These are phyloP conservation scores for Senecio squalidus DNA, from an alignment of 140 eudicot genomes.

Conservation along the genomic window DNA sequence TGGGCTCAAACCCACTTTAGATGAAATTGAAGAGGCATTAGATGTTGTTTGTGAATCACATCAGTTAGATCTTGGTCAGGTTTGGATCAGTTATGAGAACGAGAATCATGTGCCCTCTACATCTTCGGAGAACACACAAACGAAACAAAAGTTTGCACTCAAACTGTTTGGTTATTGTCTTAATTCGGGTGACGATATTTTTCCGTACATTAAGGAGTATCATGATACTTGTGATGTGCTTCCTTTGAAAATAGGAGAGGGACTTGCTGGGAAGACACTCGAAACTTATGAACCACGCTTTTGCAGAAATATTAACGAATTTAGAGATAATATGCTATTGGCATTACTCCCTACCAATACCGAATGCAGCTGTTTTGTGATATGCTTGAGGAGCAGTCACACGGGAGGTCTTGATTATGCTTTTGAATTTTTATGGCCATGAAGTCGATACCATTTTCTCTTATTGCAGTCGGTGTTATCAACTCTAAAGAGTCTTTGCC, in stretches of 20 bases:
- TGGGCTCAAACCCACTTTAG: background rate
- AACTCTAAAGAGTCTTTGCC: too few relatives aligned
- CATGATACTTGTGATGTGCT: too few relatives aligned
- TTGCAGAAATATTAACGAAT: background rate
- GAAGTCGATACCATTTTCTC: background rate
- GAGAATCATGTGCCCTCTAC: background rate
- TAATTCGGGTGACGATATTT: background rate
- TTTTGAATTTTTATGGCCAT: background rate
- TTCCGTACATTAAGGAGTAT: background rate
- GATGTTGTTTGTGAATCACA: background rate
- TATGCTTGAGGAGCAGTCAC: slow-evolving; percentile 11
- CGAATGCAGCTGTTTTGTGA: background rate
- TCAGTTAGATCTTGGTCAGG: background rate
- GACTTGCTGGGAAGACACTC: background rate
- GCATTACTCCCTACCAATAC: background rate
- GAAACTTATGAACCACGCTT: background rate
- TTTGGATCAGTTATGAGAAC: background rate
- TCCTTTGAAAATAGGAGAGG: too few relatives aligned
- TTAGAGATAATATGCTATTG: background rate
- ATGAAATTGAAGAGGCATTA: slow-evolving; percentile 7
- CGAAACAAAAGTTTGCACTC: background rate
- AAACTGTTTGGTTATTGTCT: background rate
- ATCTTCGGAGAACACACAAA: background rate
- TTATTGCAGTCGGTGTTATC: background rate
- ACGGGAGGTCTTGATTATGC: background rate